Conservation (phyloP, 257 asterid genomes). For the Fraxinus cuspidata region DNA sequence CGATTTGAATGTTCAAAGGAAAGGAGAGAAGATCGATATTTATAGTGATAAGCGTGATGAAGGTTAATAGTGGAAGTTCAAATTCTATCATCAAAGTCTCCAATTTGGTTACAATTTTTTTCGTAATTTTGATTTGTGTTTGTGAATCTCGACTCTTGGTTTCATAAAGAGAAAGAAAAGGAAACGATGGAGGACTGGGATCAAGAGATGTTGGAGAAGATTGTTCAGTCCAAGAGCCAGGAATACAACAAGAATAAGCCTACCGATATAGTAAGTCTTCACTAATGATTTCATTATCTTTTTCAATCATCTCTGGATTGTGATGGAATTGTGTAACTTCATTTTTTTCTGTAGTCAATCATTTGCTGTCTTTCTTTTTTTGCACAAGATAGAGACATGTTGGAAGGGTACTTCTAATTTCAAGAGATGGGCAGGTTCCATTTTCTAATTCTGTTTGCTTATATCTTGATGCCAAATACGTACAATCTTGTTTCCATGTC, state of each 20-base stretch:
- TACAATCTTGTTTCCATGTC: conserved; percentile 11
- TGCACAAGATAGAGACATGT: neutral
- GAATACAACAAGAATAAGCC: conserved; percentile 98
- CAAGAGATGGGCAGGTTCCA: neutral
- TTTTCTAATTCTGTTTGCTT: neutral
- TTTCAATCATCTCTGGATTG: conserved; percentile 5
- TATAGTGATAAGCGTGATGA: conserved; percentile 74
- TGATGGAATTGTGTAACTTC: conserved; percentile 4
- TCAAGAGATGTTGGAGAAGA: conserved; percentile 83
- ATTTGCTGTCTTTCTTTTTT: neutral
- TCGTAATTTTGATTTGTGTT: conserved; percentile 4
- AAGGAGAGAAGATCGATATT: conserved; percentile 92
- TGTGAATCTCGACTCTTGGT: conserved; percentile 9
- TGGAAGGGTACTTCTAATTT: neutral
- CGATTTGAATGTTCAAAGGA: conserved; percentile 91
- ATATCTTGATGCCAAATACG: neutral
- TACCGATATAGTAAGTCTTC: conserved; percentile 76
- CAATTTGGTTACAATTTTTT: neutral
- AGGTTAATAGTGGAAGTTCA: conserved; percentile 38
- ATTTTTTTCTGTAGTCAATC: neutral
- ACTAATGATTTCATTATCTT: conserved; percentile 6
- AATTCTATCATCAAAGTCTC: neutral
- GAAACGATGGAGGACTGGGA: conserved; percentile 98
- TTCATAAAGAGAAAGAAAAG: conserved; percentile 26
- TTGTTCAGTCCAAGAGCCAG: conserved; percentile 75